phyloP scores from a whole-genome alignment of 2,329 filamentous ascomycete genomes.

The Xylariaceae sp. region DNA sequence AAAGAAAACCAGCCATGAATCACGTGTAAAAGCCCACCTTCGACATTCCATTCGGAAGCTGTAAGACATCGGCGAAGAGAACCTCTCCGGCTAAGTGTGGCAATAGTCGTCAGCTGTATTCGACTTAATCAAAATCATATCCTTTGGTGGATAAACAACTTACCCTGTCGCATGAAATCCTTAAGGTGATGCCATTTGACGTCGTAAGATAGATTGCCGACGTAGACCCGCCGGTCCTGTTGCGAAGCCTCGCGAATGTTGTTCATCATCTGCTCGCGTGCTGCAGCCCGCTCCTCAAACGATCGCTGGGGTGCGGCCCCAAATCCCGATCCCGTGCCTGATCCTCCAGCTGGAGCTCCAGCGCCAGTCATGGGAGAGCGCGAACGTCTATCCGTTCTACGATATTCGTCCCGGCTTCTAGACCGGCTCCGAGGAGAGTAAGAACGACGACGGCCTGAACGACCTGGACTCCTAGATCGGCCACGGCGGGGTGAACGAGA shows the following conservation, averaged over 20 bases:
- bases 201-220: conserved; percentile 98
- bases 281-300: conserved; percentile 81
- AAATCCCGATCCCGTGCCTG: conserved; percentile 67
- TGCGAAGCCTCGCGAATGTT: conserved; percentile 93
- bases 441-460: conserved; percentile 71
- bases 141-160: conserved; percentile 45
- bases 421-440: conserved; percentile 82
- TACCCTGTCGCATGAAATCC: conserved; percentile 99
- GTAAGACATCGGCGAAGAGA: conserved; percentile 98
- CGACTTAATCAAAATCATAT: conserved; percentile 32
- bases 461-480: conserved; percentile 83
- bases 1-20: conserved; percentile 85
- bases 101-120: conserved; percentile 46
- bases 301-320: conserved; percentile 73
- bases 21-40: conserved; percentile 98
- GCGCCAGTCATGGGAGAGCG: conserved; percentile 86
- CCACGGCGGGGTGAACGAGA: conserved; percentile 78
- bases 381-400: conserved; percentile 75
- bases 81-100: conserved; percentile 87
- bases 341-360: conserved; percentile 72
- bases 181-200: conserved; percentile 99
- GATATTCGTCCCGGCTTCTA: conserved; percentile 78
- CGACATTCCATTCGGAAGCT: conserved; percentile 99
- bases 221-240: conserved; percentile 98
- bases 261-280: conserved; percentile 96